These are phyloP conservation scores for Phytophthora fragariae DNA, from an alignment of 352 stramenopile genomes.

Conservation along the genomic window DNA sequence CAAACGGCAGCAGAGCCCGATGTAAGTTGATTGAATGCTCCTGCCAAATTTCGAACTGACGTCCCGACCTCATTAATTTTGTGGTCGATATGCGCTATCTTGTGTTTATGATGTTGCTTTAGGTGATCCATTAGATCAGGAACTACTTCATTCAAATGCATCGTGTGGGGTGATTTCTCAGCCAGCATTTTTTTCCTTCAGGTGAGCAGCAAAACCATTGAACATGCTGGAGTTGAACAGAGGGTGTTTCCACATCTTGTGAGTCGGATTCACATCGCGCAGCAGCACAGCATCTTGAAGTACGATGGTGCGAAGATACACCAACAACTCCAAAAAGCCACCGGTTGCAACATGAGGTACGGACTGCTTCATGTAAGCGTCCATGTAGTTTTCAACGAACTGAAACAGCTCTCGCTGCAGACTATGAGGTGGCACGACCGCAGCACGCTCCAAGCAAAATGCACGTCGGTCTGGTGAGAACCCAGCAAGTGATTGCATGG, in stretches of 20 bases:
- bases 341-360: slow-evolving; percentile 11
- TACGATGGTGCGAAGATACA: slow-evolving; percentile 2
- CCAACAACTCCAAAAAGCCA: slow-evolving; percentile 2
- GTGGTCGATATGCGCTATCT: slow-evolving; percentile 4
- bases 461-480: background rate
- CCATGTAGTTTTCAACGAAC: slow-evolving; percentile 15
- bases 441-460: slow-evolving; percentile 10
- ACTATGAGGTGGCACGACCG: background rate
- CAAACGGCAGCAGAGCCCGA: no score
- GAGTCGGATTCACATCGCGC: background rate
- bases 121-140: slow-evolving; percentile 18
- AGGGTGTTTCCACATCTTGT: background rate
- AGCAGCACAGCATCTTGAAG: slow-evolving; percentile 16
- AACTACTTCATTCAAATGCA: slow-evolving; percentile 5
- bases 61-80: slow-evolving; percentile 11
- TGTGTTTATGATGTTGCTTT: slow-evolving; percentile 9
- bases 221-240: background rate
- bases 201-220: background rate
- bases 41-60: no score
- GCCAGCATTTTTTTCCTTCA: slow-evolving; percentile 12
- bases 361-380: slow-evolving; percentile 10
- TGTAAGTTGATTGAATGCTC: no score
- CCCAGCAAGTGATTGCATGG: background rate
- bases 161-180: slow-evolving; percentile 4
- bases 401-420: slow-evolving; percentile 15